A percentile compares a stretch with the other conserved stretches of the same genome.
These are phyloP conservation scores for Pneumocystis sp. DNA, from an alignment of 1,139 yeast species.

Conservation along the genomic window DNA sequence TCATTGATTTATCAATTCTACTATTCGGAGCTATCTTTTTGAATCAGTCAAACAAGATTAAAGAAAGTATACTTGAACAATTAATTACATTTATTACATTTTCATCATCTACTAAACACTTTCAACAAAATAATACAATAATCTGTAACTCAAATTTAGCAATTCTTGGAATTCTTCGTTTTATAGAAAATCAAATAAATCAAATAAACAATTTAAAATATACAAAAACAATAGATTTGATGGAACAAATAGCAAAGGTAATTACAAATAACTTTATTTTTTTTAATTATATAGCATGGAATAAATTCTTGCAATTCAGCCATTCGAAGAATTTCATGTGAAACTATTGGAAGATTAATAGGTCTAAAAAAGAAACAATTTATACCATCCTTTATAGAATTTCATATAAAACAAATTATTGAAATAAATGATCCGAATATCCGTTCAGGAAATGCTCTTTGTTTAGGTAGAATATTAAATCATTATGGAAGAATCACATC, in stretches of 20 bases:
- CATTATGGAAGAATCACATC: constrained; percentile 32
- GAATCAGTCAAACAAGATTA: constrained; percentile 54
- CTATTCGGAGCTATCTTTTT: background rate
- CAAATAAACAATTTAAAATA: constrained; percentile 1
- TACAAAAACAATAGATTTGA: constrained; percentile 20
- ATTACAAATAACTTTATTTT: background rate
- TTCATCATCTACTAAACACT: constrained; percentile 21
- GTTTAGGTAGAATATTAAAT: constrained; percentile 46
- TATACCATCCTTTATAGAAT: constrained; percentile 37
- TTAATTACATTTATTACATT: constrained; percentile 39
- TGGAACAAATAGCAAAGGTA: constrained; percentile 43
- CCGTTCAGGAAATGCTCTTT: constrained; percentile 49
- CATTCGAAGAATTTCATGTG: constrained; percentile 41
- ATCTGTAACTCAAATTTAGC: constrained; percentile 42
- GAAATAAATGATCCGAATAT: constrained; percentile 44
- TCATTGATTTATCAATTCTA: background rate
- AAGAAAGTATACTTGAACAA: constrained; percentile 71
- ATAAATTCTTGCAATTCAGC: constrained; percentile 11
- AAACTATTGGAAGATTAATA: constrained; percentile 49
- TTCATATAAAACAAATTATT: constrained; percentile 47
- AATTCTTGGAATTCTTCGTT: constrained; percentile 43
- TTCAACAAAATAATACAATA: constrained; percentile 31
- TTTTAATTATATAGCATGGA: background rate
- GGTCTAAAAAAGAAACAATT: constrained; percentile 30
- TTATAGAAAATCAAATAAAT: constrained; percentile 1